Evolutionary conservation across 352 stramenopile genomes (phyloP).

Genomic region (Achlya hypogyna): DNA sequence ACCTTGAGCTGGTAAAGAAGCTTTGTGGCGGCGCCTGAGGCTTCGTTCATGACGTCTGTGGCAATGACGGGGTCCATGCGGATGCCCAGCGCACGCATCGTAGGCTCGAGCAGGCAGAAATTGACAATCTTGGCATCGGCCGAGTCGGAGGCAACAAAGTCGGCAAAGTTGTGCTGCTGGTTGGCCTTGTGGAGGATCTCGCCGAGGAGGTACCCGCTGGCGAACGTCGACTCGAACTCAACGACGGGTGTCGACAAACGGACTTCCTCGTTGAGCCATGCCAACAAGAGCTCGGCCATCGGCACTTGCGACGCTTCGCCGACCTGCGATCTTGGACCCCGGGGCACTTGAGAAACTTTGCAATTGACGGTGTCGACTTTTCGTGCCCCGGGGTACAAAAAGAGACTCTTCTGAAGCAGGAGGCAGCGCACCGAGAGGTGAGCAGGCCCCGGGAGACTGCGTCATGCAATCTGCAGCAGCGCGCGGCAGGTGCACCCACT

Average conservation of each 20-base stretch:
- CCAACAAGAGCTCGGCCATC: slow-evolving; percentile 69
- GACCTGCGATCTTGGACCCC: neutral
- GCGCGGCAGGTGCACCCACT: no score
- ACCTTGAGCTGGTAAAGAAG: slow-evolving; percentile 86
- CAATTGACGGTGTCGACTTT: no score
- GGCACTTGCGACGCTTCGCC: neutral
- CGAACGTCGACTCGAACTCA: slow-evolving; percentile 64
- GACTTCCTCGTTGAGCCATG: slow-evolving; percentile 79
- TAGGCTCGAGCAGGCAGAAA: slow-evolving; percentile 80
- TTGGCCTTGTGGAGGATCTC: slow-evolving; percentile 81
- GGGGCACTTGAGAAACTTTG: no score
- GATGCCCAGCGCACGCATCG: slow-evolving; percentile 58
- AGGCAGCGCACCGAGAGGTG: no score
- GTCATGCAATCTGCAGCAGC: no score
- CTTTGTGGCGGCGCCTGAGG: slow-evolving; percentile 43
- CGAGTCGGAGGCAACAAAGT: slow-evolving; percentile 64
- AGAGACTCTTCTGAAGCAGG: neutral
- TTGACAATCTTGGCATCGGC: slow-evolving; percentile 83
- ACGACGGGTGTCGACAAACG: slow-evolving; percentile 52
- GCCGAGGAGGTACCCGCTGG: slow-evolving; percentile 78
- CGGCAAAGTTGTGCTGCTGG: slow-evolving; percentile 79
- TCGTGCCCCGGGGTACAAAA: neutral
- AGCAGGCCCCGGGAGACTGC: no score
- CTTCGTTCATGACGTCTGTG: slow-evolving; percentile 73
- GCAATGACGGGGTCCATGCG: slow-evolving; percentile 70